A percentile compares a stretch with the other conserved stretches of the same genome.
These are phyloP conservation scores for Anaeromyces robustus DNA, from an alignment of 192 early-diverging fungal species.

Conservation along the genomic window DNA sequence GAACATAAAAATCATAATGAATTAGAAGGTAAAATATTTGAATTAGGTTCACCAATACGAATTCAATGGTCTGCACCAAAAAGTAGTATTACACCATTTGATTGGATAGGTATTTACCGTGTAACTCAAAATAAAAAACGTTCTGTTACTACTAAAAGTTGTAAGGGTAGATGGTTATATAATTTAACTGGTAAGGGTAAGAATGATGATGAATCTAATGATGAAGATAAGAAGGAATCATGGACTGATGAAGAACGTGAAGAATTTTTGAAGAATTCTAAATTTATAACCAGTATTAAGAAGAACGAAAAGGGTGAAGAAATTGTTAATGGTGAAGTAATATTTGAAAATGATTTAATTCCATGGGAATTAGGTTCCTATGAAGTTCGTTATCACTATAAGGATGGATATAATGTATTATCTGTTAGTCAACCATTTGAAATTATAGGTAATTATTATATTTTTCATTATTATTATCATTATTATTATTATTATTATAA, in stretches of 20 bases:
- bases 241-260: constrained; percentile 1
- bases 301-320: neutral
- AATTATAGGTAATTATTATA: constrained; percentile 23
- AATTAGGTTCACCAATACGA: constrained; percentile 60
- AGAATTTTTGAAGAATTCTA: neutral
- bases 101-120: constrained; percentile 91
- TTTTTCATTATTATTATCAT: too few relatives aligned
- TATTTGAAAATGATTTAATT: constrained; percentile 48
- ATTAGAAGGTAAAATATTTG: constrained; percentile 18
- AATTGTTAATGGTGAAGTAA: constrained; percentile 28
- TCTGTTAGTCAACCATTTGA: constrained; percentile 61
- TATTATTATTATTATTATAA: too few relatives aligned
- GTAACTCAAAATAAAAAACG: constrained; percentile 56
- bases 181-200: constrained; percentile 24
- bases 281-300: neutral
- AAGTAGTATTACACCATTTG: constrained; percentile 44
- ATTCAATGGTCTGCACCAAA: constrained; percentile 61
- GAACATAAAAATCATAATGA: constrained; percentile 18
- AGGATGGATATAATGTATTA: constrained; percentile 71
- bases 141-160: constrained; percentile 60
- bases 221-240: neutral
- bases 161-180: constrained; percentile 50
- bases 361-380: constrained; percentile 80
- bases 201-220: constrained; percentile 2
- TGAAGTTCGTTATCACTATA: constrained; percentile 83